phyloP scores from a whole-genome alignment of 2,329 filamentous ascomycete genomes.

The Tolypocladium pustulatum region DNA sequence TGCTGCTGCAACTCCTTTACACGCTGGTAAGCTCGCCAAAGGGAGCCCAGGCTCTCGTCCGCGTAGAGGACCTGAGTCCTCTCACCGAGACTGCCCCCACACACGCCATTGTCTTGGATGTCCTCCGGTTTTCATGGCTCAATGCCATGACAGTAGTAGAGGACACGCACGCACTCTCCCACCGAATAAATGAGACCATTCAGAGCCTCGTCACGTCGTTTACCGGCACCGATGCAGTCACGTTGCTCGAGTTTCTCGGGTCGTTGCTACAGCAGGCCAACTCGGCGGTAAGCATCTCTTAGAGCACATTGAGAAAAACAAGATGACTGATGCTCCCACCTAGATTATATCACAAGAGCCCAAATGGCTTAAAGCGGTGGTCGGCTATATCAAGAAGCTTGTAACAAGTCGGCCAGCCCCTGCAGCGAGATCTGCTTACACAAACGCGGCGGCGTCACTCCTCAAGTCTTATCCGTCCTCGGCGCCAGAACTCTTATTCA shows the following conservation, averaged over 20 bases:
- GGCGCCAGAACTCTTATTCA: constrained; percentile 41
- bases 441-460: constrained; percentile 45
- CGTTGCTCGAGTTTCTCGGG: constrained; percentile 46
- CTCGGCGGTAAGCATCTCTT: constrained; percentile 28
- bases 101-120: constrained; percentile 41
- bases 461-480: constrained; percentile 42
- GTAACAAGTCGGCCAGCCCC: constrained; percentile 44
- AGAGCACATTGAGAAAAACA: background rate
- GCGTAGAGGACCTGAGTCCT: constrained; percentile 39
- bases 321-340: constrained; percentile 3
- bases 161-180: constrained; percentile 18
- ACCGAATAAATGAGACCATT: constrained; percentile 36
- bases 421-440: constrained; percentile 47
- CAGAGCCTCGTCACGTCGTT: constrained; percentile 41
- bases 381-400: constrained; percentile 39
- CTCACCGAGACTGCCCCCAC: constrained; percentile 47
- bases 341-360: constrained; percentile 39
- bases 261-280: constrained; percentile 39
- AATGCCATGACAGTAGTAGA: constrained; percentile 27
- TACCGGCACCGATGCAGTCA: constrained; percentile 48
- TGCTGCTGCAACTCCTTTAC: constrained; percentile 47
- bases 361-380: constrained; percentile 40
- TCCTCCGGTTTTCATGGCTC: constrained; percentile 47
- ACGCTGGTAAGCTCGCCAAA: constrained; percentile 40
- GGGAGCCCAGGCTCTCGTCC: constrained; percentile 38